Evolutionary conservation across 164 flowering plant genomes (phyloP), one percentile per base, ranked within the genome.

Genomic region (Vitis amurensis): DNA sequence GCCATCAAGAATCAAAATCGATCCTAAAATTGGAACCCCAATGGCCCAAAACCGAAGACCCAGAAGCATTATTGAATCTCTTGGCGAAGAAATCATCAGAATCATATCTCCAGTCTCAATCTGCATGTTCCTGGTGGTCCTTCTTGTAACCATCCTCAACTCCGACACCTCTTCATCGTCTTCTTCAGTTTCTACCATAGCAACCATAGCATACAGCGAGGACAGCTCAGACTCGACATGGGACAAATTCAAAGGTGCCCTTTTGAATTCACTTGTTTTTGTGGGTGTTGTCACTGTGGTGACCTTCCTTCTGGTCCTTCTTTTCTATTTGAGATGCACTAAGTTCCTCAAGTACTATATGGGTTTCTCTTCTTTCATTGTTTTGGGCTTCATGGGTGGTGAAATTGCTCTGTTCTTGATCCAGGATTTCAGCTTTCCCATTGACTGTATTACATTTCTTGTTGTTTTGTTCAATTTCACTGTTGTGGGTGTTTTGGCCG

Each of bases 311-410:
- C 66, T 96, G 76, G 94, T 93, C 66, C 81, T 90, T n/a, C 84
- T 96, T 10, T 96, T 96, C 80, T 96, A 96, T 72, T 59, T 89
- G 15, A 85, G 91, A 76, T 96, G 90, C 78, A 87, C 85, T 11
- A 83, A 76, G 71, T 90, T 91, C 73, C 83, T 96, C 77, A 93
- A 86, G 71, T 50, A 75, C 55, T 93, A 96, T 80, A 92, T 89
- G 98, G 97, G 87, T 23, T 96, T 93, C 74, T 92, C 94, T 12
- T 74, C 98, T 71, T 89, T 90, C 68, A 44, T 86, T 61, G 97
- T 93, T 59, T 76, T 96, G 79, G 94, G 89, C 12, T 84, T 93
- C 68, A 76, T 93, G 87, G 99, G 99, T 27, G 97, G 98, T 67
- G 93, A 92, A 63, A 68, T 93, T 67, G 82, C 78, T 3, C 37